phyloP scores from a whole-genome alignment of 345 rosid species.

The Angophora floribunda region DNA sequence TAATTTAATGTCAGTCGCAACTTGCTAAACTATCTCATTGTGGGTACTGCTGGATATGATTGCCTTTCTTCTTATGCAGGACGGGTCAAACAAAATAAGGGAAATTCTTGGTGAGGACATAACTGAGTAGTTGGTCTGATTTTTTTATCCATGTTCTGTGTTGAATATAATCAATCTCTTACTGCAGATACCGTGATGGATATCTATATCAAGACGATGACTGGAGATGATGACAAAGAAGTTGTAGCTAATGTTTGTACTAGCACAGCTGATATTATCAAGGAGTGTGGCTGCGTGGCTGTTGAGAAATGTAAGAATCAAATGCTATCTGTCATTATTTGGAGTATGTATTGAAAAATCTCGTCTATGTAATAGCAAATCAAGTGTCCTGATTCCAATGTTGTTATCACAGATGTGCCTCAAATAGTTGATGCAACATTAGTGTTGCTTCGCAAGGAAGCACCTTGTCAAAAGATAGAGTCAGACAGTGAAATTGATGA shows the following conservation, averaged over 20 bases:
- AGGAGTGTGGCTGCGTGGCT: conserved; percentile 72
- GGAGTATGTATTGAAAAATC: background rate
- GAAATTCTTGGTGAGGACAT: conserved; percentile 61
- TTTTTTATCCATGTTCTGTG: conserved; percentile 39
- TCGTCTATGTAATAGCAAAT: background rate
- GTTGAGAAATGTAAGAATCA: conserved; percentile 77
- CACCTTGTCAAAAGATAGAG: conserved; percentile 75
- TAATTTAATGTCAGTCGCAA: background rate
- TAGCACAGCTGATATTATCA: conserved; percentile 72
- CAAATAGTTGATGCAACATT: conserved; percentile 72
- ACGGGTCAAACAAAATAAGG: conserved; percentile 56
- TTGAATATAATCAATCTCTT: conserved; percentile 27
- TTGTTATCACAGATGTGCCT: conserved; percentile 51
- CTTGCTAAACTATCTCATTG: background rate
- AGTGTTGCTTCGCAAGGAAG: conserved; percentile 69
- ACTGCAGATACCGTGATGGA: conserved; percentile 69
- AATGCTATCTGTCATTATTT: background rate
- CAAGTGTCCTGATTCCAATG: background rate
- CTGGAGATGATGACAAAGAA: conserved; percentile 94
- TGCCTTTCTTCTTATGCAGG: conserved; percentile 39
- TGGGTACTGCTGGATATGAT: background rate
- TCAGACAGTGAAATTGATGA: conserved; percentile 80
- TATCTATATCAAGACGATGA: conserved; percentile 70
- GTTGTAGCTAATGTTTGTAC: conserved; percentile 96
- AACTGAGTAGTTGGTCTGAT: background rate